phyloP scores from a whole-genome alignment of 2,329 filamentous ascomycete genomes.

The Eutypa lata region DNA sequence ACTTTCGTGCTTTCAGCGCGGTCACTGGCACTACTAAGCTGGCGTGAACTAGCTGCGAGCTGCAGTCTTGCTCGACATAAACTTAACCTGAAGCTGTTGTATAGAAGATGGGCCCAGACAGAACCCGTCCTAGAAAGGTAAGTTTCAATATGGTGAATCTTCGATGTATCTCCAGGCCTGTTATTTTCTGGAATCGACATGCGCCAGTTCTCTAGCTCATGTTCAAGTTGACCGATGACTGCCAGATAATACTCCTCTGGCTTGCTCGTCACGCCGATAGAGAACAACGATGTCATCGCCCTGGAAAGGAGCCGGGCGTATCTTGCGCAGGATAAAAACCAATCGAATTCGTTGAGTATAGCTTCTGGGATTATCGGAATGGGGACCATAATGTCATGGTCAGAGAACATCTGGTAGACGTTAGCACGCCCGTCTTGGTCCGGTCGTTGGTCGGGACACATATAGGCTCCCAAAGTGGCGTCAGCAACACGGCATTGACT shows the following conservation, averaged over 20 bases:
- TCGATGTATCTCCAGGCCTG: constrained; percentile 12
- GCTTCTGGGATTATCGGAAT: constrained; percentile 21
- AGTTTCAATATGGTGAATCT: constrained; percentile 8
- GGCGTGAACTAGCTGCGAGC: constrained; percentile 7
- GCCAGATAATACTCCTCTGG: constrained; percentile 21
- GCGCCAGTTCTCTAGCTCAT: constrained; percentile 28
- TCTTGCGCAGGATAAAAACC: constrained; percentile 22
- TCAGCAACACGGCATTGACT: constrained; percentile 1
- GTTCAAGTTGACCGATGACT: constrained; percentile 21
- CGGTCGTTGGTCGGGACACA: not conserved
- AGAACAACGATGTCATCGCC: constrained; percentile 26
- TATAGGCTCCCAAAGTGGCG: not conserved
- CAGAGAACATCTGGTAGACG: constrained; percentile 23
- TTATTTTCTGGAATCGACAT: constrained; percentile 20
- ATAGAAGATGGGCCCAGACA: constrained; percentile 23
- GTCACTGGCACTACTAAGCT: constrained; percentile 4
- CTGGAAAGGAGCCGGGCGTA: constrained; percentile 26
- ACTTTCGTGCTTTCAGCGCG: constrained; percentile 14
- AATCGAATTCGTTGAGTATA: constrained; percentile 20
- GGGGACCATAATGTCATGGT: constrained; percentile 30
- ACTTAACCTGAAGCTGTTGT: constrained; percentile 24
- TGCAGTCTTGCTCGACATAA: constrained; percentile 24
- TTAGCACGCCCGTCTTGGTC: not conserved
- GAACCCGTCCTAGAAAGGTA: constrained; percentile 5
- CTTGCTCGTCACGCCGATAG: constrained; percentile 22